These are phyloP conservation scores for Apiotrichum mycotoxinovorans DNA, from an alignment of 1,284 basidiomycete genomes.

Conservation along the genomic window DNA sequence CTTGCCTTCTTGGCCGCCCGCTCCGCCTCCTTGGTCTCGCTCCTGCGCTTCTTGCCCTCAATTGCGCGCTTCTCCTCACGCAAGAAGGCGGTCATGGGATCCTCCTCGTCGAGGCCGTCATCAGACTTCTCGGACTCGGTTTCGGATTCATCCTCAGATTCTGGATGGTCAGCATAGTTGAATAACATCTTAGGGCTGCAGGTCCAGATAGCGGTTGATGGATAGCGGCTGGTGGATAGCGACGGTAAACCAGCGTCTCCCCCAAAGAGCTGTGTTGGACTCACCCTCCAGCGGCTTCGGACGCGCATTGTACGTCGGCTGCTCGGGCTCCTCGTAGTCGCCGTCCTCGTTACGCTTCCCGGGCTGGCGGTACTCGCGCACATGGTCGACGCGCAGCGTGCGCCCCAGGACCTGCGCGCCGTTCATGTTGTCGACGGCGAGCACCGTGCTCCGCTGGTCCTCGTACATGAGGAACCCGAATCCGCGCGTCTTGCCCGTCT, in stretches of 20 bases:
- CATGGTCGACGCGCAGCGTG: conserved; percentile 86
- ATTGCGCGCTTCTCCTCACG: conserved; percentile 35
- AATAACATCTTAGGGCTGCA: no score
- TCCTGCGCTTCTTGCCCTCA: conserved; percentile 61
- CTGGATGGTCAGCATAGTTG: no score
- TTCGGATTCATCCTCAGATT: conserved; percentile 46
- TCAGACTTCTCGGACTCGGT: conserved; percentile 60
- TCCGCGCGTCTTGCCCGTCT: conserved; percentile 80
- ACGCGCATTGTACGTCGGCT: conserved; percentile 77
- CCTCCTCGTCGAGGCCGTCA: conserved; percentile 82
- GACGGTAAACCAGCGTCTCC: no score
- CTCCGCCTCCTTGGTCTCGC: conserved; percentile 71
- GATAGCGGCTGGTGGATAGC: not conserved
- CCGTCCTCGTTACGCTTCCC: conserved; percentile 77
- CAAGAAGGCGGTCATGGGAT: conserved; percentile 94
- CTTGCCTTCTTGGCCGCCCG: conserved; percentile 50
- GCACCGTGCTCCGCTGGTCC: conserved; percentile 90
- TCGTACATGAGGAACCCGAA: conserved; percentile 99
- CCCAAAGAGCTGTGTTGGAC: conserved; percentile 26
- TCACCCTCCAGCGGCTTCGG: conserved; percentile 66
- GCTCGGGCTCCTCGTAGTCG: conserved; percentile 79
- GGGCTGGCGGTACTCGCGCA: conserved; percentile 86
- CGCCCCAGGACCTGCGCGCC: conserved; percentile 83
- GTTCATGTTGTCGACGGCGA: conserved; percentile 98
- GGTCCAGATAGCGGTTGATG: no score